Conservation (phyloP, 169 alveolate species). For the Plasmodium adleri region DNA sequence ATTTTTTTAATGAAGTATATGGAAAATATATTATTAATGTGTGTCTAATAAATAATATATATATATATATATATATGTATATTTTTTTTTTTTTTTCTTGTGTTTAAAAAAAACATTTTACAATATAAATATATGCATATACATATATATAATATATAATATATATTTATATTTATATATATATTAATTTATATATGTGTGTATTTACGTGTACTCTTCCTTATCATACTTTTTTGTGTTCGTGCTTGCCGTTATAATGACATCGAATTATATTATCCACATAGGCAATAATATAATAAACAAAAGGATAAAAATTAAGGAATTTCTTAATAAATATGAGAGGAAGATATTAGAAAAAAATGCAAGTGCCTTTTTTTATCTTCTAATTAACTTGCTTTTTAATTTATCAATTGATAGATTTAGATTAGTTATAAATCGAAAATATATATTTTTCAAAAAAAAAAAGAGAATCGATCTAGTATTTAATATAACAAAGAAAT, state of each 20-base stretch:
- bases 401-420: slow-evolving; percentile 50
- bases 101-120: not conserved
- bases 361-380: slow-evolving; percentile 47
- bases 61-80: not conserved
- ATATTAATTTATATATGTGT: not conserved
- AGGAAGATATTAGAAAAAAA: slow-evolving; percentile 55
- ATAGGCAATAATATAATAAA: slow-evolving; percentile 43
- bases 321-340: slow-evolving; percentile 42
- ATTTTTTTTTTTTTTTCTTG: not conserved
- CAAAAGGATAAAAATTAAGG: slow-evolving; percentile 43
- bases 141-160: not conserved
- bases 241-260: slow-evolving; percentile 2
- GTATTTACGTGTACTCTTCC: not conserved
- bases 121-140: not conserved
- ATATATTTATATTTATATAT: slow-evolving; percentile 1
- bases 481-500: slow-evolving; percentile 50
- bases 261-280: slow-evolving; percentile 67
- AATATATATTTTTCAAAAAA: slow-evolving; percentile 54
- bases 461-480: slow-evolving; percentile 30
- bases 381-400: slow-evolving; percentile 52
- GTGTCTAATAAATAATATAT: not conserved
- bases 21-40: too few species aligned
- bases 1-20: too few species aligned
- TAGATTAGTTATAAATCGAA: slow-evolving; percentile 63
- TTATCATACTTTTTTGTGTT: not conserved